Evolutionary conservation across 164 flowering plant genomes (phyloP).

Genomic region (Magnolia sinica): DNA sequence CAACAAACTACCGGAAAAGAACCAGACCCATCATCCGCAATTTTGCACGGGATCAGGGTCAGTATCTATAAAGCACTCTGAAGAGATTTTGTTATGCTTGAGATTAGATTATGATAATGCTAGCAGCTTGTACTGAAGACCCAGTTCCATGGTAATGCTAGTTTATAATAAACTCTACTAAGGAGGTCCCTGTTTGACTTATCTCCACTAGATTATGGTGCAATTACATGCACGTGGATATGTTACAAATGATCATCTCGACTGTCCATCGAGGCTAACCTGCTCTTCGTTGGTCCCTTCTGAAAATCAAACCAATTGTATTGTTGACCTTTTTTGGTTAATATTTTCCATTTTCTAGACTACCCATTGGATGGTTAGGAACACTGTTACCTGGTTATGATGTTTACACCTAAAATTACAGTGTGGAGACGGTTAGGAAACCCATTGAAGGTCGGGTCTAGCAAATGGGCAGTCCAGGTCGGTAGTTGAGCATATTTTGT

Average conservation of each 20-base stretch:
- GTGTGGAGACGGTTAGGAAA: background rate
- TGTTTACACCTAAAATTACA: no score
- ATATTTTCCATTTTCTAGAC: no score
- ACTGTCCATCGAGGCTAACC: no score
- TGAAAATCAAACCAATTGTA: no score
- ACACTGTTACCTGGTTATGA: no score
- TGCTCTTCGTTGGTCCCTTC: no score
- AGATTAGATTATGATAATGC: background rate
- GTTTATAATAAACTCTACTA: background rate
- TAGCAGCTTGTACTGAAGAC: no score
- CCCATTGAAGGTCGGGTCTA: background rate
- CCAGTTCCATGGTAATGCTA: no score
- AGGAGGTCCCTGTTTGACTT: background rate
- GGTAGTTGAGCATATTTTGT: background rate
- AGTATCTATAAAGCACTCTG: slow-evolving; percentile 4
- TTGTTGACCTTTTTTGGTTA: no score
- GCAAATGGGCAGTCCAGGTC: background rate
- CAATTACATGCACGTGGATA: no score
- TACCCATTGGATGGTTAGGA: no score
- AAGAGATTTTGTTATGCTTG: background rate
- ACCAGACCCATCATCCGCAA: slow-evolving; percentile 10
- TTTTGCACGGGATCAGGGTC: slow-evolving; percentile 15
- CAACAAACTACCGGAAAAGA: slow-evolving; percentile 22
- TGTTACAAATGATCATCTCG: no score
- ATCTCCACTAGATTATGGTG: background rate